Conservation (phyloP, 257 asterid species). For the Prunella vulgaris region DNA sequence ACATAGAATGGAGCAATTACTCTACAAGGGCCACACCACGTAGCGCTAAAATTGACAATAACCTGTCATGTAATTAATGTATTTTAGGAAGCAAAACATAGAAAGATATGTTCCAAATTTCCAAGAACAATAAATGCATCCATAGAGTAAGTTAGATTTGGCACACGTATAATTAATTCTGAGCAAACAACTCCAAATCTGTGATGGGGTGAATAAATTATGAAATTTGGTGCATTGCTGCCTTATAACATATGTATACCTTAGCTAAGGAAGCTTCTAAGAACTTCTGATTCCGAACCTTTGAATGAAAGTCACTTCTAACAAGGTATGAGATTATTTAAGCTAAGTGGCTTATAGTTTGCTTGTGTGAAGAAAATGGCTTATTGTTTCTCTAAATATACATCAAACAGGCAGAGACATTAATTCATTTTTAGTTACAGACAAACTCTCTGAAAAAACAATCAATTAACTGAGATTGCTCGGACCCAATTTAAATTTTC, state of each 20-base stretch:
- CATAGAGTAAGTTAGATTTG: neutral
- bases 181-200: neutral
- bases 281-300: neutral
- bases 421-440: neutral
- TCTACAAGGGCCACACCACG: conserved; percentile 99
- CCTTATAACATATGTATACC: neutral
- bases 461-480: neutral
- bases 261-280: neutral
- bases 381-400: neutral
- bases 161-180: neutral
- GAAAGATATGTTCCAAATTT: conserved; percentile 4
- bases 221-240: neutral
- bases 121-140: neutral
- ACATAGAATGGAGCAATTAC: conserved; percentile 77
- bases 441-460: neutral
- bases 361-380: neutral
- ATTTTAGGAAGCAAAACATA: conserved; percentile 17
- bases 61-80: conserved; percentile 26
- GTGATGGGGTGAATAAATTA: neutral
- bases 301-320: neutral
- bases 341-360: no score
- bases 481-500: neutral
- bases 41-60: conserved; percentile 89
- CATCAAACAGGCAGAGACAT: neutral
- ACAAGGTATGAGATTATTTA: neutral